These are phyloP conservation scores for Thermochaetoides thermophila DNA, from an alignment of 495 filamentous ascomycete genomes.

Conservation along the genomic window DNA sequence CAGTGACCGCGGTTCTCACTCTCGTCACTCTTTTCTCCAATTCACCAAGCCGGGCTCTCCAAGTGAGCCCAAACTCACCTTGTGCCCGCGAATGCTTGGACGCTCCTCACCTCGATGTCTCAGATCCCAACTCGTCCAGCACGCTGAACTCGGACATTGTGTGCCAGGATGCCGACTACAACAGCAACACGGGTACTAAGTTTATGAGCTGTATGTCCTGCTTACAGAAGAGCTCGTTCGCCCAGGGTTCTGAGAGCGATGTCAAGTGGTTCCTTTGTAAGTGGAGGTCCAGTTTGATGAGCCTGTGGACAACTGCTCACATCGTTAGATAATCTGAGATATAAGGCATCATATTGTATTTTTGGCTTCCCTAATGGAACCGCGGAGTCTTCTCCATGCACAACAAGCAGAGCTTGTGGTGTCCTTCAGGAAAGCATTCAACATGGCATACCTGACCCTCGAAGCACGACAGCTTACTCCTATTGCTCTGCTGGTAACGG, in stretches of 20 bases:
- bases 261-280: constrained; percentile 39
- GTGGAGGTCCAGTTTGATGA: constrained; percentile 4
- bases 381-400: constrained; percentile 24
- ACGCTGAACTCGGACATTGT: constrained; percentile 29
- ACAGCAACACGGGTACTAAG: constrained; percentile 23
- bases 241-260: constrained; percentile 30
- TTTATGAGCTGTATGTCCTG: constrained; percentile 36
- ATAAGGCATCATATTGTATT: constrained; percentile 29
- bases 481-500: constrained; percentile 25
- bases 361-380: constrained; percentile 32
- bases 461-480: constrained; percentile 17
- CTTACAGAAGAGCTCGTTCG: constrained; percentile 33
- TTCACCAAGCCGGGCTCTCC: constrained; percentile 20
- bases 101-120: constrained; percentile 20
- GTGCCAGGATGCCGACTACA: constrained; percentile 29
- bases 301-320: not conserved
- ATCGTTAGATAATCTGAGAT: constrained; percentile 31
- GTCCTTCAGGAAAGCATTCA: constrained; percentile 17
- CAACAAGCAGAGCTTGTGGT: constrained; percentile 28
- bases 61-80: constrained; percentile 37
- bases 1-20: constrained; percentile 4
- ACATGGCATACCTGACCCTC: constrained; percentile 19
- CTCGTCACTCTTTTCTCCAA: constrained; percentile 14
- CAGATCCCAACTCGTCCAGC: constrained; percentile 30
- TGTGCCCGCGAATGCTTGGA: constrained; percentile 34